Conservation (phyloP, 225 moss, liverwort and hornwort genomes). For the Bryoerythrophyllum caledonicum region DNA sequence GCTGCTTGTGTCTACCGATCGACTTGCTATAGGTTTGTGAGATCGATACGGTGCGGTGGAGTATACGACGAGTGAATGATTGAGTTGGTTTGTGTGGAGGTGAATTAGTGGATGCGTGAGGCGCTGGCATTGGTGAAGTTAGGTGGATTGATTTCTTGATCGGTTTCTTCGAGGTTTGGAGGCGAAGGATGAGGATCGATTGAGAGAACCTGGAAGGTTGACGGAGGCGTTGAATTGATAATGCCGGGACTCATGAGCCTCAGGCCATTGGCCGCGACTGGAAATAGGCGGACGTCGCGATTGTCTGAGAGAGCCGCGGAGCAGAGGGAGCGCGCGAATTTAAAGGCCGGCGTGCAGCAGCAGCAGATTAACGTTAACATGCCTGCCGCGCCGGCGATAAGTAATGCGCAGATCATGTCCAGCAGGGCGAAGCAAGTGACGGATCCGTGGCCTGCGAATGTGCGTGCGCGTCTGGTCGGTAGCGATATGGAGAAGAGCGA, state of each 20-base stretch:
- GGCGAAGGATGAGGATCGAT: slow-evolving; percentile 1
- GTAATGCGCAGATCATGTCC: slow-evolving; percentile 6
- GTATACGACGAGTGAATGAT: background rate
- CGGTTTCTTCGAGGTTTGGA: background rate
- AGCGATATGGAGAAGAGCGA: slow-evolving; percentile 32
- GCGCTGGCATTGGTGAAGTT: background rate
- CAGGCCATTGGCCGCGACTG: slow-evolving; percentile 55
- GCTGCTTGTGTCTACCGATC: too few relatives aligned
- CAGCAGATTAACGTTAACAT: background rate
- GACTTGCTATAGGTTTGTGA: background rate
- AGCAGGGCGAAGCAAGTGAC: slow-evolving; percentile 47
- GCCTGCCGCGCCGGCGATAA: background rate
- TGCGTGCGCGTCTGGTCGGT: slow-evolving; percentile 32
- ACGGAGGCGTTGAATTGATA: background rate
- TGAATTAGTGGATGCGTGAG: background rate
- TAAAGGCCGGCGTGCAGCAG: slow-evolving; percentile 2
- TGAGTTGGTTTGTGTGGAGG: slow-evolving; percentile 8
- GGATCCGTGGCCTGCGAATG: slow-evolving; percentile 43
- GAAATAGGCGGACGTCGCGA: slow-evolving; percentile 32
- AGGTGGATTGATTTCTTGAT: background rate
- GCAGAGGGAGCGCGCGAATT: slow-evolving; percentile 35
- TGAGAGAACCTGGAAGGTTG: background rate
- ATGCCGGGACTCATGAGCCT: slow-evolving; percentile 69
- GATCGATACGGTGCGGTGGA: background rate
- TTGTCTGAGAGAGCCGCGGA: slow-evolving; percentile 42